Evolutionary conservation across 768 basidiomycete genomes (phyloP).

Genomic region (Auriscalpium vulgare): DNA sequence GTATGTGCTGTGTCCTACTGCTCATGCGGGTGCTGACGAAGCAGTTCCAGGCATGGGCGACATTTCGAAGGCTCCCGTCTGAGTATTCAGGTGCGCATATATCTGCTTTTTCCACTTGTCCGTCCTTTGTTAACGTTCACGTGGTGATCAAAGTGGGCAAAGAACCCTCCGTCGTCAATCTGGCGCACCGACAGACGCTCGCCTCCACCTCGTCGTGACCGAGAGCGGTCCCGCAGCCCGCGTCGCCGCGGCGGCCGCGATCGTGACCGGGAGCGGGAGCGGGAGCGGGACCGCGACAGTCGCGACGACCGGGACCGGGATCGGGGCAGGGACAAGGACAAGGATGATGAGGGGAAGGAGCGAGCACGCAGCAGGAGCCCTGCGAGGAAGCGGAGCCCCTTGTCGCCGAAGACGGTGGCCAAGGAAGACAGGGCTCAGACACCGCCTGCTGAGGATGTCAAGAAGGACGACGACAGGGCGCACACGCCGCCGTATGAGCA

Average conservation of each 20-base stretch:
- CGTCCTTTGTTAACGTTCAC: not conserved
- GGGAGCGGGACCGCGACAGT: conserved; percentile 27
- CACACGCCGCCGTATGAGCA: conserved; percentile 56
- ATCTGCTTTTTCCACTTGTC: conserved; percentile 5
- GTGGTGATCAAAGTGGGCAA: conserved; percentile 51
- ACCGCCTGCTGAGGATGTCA: conserved; percentile 40
- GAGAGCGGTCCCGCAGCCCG: conserved; percentile 47
- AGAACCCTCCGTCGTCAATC: conserved; percentile 74
- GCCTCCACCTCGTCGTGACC: conserved; percentile 34
- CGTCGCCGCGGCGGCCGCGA: conserved; percentile 30
- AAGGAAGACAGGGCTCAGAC: conserved; percentile 45
- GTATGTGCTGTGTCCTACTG: conserved; percentile 33
- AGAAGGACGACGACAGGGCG: conserved; percentile 43
- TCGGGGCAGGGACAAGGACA: conserved; percentile 24
- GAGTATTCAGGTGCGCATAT: conserved; percentile 53
- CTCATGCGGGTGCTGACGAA: not conserved
- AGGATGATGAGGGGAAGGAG: conserved; percentile 16
- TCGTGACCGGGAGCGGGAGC: conserved; percentile 27
- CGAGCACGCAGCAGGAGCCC: conserved; percentile 38
- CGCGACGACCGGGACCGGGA: conserved; percentile 34
- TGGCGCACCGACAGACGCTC: conserved; percentile 57
- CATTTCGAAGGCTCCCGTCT: conserved; percentile 67
- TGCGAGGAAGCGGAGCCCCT: conserved; percentile 35
- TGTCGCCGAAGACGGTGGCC: conserved; percentile 29
- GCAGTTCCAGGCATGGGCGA: conserved; percentile 55